Conservation (phyloP, 805 yeast genomes). For the Candida sithepensis region DNA sequence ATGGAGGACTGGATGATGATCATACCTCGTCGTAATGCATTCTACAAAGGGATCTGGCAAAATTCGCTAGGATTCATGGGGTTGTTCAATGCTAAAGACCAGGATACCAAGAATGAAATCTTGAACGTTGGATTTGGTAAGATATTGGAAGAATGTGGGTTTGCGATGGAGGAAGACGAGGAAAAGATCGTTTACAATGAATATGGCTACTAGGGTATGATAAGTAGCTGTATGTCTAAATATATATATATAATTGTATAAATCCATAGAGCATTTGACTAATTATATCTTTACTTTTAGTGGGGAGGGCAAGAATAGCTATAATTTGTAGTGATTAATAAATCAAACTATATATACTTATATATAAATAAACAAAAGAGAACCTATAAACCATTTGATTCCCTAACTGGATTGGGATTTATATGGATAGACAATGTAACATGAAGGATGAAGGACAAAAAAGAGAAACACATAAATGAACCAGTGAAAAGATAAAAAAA, state of each 20-base stretch:
- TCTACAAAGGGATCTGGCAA: conserved; percentile 55
- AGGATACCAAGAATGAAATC: conserved; percentile 48
- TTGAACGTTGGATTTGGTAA: conserved; percentile 42
- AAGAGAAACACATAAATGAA: background rate
- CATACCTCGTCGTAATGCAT: conserved; percentile 71
- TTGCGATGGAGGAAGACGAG: conserved; percentile 50
- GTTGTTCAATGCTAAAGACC: conserved; percentile 68
- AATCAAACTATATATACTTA: background rate
- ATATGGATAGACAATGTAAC: background rate
- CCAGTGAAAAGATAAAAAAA: background rate
- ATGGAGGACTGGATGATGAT: conserved; percentile 81
- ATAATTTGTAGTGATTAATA: background rate
- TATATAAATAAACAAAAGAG: background rate
- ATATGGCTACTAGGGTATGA: conserved; percentile 48
- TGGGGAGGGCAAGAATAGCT: too few relatives aligned
- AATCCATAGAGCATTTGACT: background rate
- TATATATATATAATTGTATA: background rate
- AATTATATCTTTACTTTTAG: too few relatives aligned
- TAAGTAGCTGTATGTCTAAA: background rate
- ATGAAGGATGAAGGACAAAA: background rate
- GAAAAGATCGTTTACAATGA: conserved; percentile 52
- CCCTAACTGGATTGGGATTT: background rate
- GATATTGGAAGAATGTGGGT: conserved; percentile 65
- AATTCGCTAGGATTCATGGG: conserved; percentile 84
- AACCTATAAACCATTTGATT: background rate